Evolutionary conservation across 495 filamentous ascomycete species (phyloP), one percentile per base, ranked within the genome.

Genomic region (Penicillium salamii): DNA sequence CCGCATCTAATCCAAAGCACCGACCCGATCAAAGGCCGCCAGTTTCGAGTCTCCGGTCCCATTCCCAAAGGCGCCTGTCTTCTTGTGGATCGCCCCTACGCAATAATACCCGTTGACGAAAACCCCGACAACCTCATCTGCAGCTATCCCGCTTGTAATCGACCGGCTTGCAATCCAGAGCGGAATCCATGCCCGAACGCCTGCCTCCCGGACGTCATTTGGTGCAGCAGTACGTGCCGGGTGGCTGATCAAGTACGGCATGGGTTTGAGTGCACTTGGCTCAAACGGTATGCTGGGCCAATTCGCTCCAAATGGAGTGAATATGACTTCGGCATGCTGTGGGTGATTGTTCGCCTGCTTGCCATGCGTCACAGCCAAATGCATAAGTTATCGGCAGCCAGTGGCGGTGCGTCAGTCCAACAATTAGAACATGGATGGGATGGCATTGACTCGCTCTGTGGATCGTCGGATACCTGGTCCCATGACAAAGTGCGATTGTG

Each of bases 251-350:
- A 46, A 35, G 7, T 35, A 7, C 64, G 67, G 1, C 69, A 72
- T 50, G 57, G 18, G 0, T 68, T 72, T 29, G 69, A 72, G 54
- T 72, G 69, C 15, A 56, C 42, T 13, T 72, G 69, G 69, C 53
- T 72, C 9, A 58, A 67, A 45, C 50, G 55, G 32, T 69, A 66
- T 41, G 46, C 62, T 0, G 41, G 15, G 1, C 36, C 64, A 3
- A 61, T 72, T 2, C 64, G 63, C 7, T 15, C 53, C 2, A 72
- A 72, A 63, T 48, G 64, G 48, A 58, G 66, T 33, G 67, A 70
- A 49, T 72, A 70, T 48, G 57, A 63, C 14, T 72, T 72, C 29
- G 67, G 69, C 11, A 69, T 72, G 69, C 18, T 70, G 28, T 72
- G 69, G 69, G 23, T 72, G 46, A 70, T 72, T 52, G 62, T 72